Evolutionary conservation across 2,329 filamentous ascomycete species (phyloP), one percentile per base, ranked within the genome.

Genomic region (Chaetomiaceae sp.): DNA sequence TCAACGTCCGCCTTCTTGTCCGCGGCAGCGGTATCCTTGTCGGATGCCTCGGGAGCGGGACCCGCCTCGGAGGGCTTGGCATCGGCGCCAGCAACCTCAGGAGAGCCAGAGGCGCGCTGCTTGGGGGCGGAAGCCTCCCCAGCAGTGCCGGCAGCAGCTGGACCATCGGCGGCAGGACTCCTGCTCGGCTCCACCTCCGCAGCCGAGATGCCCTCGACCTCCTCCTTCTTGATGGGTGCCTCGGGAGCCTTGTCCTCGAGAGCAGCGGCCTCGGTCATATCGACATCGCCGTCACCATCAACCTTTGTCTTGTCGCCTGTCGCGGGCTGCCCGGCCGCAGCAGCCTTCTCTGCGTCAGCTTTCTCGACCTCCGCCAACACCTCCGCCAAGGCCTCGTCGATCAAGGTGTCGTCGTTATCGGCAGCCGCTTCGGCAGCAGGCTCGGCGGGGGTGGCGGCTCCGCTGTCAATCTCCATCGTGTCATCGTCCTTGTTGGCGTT

Each of bases 201-300:
- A 12, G 54, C 54, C n/a, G 56, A 19, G n/a, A 52, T 48, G 2
- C 64, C 60, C 44, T 74, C 70, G 4, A 59, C 58, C 6, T 75
- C 73, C 37, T 75, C 72, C 29, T 69, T 68, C 53, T 75, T 73
- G 42, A 75, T 71, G 7, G 64, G 59, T n/a, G 69, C 61, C 20
- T 65, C 63, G 37, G 65, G 63, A 12, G 68, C 61, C 9, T 59
- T 59, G 1, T 68, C 57, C 0, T 67, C 65, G 2, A 25, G 22
- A 12, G 37, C 34, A 5, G 48, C 25, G 23, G 71, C 58, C 39
- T 74, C 75, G 2, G 67, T 69, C 77, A 81, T 81, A 9, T 77
- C 75, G 6, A 80, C 69, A 60, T 81, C 76, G 12, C 77, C 77
- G 54, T 81, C 77, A 3, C 65, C 66, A 27, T 81, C 77, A 4